A percentile compares a stretch with the other conserved stretches of the same genome.
Conservation (phyloP, 2,329 filamentous ascomycete species). For the Tolypocladium sp. region DNA sequence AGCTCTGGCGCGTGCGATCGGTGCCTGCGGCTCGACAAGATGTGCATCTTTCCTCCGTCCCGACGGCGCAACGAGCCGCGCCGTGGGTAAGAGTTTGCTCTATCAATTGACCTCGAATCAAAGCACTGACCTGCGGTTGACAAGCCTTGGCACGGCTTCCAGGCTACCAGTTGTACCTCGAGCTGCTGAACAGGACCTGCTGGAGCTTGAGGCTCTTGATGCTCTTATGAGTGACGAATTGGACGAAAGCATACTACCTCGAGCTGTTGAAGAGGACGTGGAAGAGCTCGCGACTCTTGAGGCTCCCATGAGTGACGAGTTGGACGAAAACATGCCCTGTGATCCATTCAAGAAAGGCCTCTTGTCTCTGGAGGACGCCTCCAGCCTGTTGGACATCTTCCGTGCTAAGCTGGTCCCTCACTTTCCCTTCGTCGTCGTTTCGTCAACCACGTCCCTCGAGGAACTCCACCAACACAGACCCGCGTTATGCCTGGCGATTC, state of each 20-base stretch:
- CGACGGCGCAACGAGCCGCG: neutral
- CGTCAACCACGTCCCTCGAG: neutral
- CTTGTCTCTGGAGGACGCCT: neutral
- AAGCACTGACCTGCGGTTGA: neutral
- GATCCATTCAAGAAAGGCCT: neutral
- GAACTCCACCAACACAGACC: neutral
- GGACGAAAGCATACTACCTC: neutral
- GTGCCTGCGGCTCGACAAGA: neutral
- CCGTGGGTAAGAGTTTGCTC: neutral
- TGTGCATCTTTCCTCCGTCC: neutral
- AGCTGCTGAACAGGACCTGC: neutral
- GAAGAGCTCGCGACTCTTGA: neutral
- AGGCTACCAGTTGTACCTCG: neutral
- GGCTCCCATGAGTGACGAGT: neutral
- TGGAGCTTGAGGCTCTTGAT: neutral
- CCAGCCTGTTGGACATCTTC: neutral
- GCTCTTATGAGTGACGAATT: neutral
- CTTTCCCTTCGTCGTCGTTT: neutral
- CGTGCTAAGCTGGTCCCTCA: neutral
- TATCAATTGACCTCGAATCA: neutral
- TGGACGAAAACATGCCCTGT: neutral
- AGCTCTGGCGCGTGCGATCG: neutral
- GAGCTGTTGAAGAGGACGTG: neutral
- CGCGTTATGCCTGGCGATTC: neutral
- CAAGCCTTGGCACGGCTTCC: neutral